Evolutionary conservation across 345 rosid genomes (phyloP), one percentile per base, ranked within the genome.

Genomic region (Reutealis trisperma): DNA sequence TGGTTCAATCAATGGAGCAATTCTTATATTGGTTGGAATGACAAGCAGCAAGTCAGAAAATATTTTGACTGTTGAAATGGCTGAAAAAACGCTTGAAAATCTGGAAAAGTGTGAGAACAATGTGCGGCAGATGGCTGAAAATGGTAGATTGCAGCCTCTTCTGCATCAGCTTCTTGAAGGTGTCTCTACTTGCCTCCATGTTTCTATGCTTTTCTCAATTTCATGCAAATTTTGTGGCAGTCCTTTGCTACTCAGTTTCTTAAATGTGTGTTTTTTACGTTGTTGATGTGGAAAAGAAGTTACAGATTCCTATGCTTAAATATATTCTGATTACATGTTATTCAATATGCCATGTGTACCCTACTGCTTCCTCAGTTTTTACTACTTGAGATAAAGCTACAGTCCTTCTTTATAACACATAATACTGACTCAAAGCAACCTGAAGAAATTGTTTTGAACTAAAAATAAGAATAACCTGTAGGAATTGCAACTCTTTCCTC

Each of bases 51-150:
- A 92, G 70, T 95, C 99, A 1, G 98, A 93, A 84, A 85, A 84
- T 81, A 60, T 90, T 81, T 80, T 85, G 58, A 90, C 99, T 44
- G 94, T 95, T 85, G 98, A 93, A 84, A 92, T 81, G 81, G 97
- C 98, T 77, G 94, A 92, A 65, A 84, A 71, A 81, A 93, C 94
- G 4, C 88, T 95, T 75, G 89, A 80, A 72, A 95, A 95, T 80
- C 87, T 95, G 86, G 98, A 88, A 79, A 88, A 57, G 59, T 88
- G 87, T 51, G 96, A 90, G 85, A 88, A 90, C 78, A 95, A 95
- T 90, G 93, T 95, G 74, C 79, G 88, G 76, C 90, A 90, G 90
- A 95, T 95, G 99, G 98, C 98, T 83, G 92, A 82, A 68, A 89
- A 82, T 72, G 98, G 98, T 71, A 85, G 97, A 85, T 79, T 93